Conservation (phyloP, 2,329 filamentous ascomycete genomes). For the Chaetomiaceae sp. region DNA sequence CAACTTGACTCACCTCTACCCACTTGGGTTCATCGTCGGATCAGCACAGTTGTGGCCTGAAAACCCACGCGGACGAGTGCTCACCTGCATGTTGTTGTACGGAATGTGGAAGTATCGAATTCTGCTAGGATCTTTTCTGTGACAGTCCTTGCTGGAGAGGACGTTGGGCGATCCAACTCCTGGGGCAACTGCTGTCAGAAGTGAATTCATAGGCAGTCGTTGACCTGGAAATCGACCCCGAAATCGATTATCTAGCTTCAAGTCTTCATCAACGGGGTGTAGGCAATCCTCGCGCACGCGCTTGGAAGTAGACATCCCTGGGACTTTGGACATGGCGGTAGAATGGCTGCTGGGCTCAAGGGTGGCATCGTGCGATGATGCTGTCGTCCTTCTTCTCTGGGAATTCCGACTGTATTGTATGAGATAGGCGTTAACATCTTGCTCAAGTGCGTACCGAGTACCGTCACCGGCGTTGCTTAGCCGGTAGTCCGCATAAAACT, state of each 20-base stretch:
- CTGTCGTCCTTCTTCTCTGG: not conserved
- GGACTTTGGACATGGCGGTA: not conserved
- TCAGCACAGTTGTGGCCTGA: too few relatives aligned
- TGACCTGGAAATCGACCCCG: constrained; percentile 14
- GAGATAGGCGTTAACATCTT: constrained; percentile 18
- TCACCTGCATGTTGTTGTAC: constrained; percentile 17
- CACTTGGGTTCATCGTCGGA: not conserved
- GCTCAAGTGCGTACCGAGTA: constrained; percentile 11
- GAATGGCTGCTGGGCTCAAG: too few relatives aligned
- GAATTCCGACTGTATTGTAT: constrained; percentile 10
- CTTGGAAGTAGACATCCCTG: not conserved
- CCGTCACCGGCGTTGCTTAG: not conserved
- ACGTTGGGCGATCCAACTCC: constrained; percentile 1
- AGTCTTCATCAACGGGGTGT: constrained; percentile 3
- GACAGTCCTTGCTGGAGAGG: constrained; percentile 6
- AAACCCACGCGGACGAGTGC: too few relatives aligned
- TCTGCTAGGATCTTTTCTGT: constrained; percentile 3
- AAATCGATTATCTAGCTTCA: constrained; percentile 4
- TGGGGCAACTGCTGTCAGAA: not conserved
- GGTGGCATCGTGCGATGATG: not conserved
- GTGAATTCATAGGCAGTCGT: constrained; percentile 6
- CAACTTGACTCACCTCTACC: not conserved
- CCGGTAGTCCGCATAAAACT: not conserved
- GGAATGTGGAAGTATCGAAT: constrained; percentile 18
- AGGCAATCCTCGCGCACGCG: not conserved